Conservation (phyloP, 73 alveolate species). For the Tetrahymena malaccensis region DNA sequence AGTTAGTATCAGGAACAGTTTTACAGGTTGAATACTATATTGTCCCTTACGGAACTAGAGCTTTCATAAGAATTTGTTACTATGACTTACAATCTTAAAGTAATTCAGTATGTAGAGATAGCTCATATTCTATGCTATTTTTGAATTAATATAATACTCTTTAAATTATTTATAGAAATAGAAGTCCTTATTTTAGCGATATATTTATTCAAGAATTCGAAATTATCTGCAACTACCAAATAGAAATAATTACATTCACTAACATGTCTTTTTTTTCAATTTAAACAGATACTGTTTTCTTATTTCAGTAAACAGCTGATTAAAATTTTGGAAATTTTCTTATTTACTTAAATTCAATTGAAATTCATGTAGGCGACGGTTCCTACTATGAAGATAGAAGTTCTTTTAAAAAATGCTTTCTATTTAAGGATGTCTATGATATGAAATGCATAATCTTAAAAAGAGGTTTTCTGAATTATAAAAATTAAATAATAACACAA, state of each 20-base stretch:
- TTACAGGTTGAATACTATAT: background rate
- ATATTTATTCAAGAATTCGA: background rate
- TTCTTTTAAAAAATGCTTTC: background rate
- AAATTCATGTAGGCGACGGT: background rate
- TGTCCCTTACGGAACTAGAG: background rate
- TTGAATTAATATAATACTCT: background rate
- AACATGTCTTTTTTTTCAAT: background rate
- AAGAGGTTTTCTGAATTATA: background rate
- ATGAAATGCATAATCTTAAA: background rate
- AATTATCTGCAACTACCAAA: background rate
- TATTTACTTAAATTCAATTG: background rate
- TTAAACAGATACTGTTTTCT: background rate
- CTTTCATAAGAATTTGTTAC: background rate
- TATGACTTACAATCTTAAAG: no score
- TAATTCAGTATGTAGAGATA: background rate
- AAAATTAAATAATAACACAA: background rate
- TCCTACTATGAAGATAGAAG: background rate
- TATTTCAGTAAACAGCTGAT: background rate
- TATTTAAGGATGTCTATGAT: background rate
- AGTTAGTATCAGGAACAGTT: no score
- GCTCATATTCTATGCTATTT: background rate
- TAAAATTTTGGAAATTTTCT: background rate
- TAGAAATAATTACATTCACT: background rate
- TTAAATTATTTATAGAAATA: background rate
- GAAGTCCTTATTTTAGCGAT: background rate